Base-by-base conservation (phyloP, 345 rosid species). In the Excoecaria cochinchinensis region DNA sequence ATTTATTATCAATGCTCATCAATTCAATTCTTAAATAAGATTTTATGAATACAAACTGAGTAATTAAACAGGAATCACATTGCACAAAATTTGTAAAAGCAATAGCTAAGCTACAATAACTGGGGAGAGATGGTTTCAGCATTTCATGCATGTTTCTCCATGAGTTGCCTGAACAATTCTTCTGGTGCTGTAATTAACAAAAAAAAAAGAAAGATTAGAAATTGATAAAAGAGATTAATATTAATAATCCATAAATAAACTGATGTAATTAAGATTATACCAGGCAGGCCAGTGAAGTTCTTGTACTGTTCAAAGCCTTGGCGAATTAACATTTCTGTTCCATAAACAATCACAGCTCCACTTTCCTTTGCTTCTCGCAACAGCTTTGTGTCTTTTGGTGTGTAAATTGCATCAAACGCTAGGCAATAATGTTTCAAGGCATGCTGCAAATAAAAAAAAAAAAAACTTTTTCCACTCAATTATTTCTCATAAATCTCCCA, bases 341-440 rank as follows among this genome's bases (percentile, higher is more conserved):
- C 89, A 25, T 75, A 85, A 31, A 87, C 93, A 24, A 78, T 61
- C 0, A 64, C 80, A 36, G 86, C 89, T 71, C 93, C 91, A 47
- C 78, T 76, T 60, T 89, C 89, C 73, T 81, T 77, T 48, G 89
- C 90, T 76, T 89, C 93, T 67, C 60, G 51, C 31, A 89, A 79
- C 40, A 87, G 92, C 67, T 83, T 84, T 69, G 92, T 87, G 82
- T 81, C 65, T 78, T 83, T 89, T 1, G 91, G 91, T 0, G 90
- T 86, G 85, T 87, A 87, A 75, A 89, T 79, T 22, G 91, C 86
- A 58, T 89, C 91, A 31, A 89, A 87, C 10, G 82, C 89, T 76
- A 85, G 48, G 6, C 85, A 84, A 76, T 87, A 89, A 75, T 76
- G 73, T 74, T 84, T 86, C 63, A 86, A 76, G 68, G 90, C 84